Base-by-base conservation (phyloP, 169 alveolate genomes). In the Cyclospora cayetanensis region DNA sequence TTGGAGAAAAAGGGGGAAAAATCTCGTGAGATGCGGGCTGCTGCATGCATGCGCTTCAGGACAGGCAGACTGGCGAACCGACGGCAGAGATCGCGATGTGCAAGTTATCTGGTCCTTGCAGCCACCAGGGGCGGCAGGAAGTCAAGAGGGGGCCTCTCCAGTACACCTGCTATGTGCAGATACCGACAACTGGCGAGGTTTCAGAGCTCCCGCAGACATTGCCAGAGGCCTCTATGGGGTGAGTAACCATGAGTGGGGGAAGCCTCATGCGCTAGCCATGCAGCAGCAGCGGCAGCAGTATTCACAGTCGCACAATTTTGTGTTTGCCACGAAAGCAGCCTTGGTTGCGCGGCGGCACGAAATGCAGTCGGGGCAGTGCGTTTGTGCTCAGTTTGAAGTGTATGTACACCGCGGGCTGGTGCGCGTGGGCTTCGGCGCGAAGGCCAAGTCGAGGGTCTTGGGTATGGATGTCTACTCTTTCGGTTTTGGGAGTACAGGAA, bases 401-500 rank as follows among this genome's bases (percentile, higher is more conserved):
- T 46, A 46, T 41, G 63, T 76, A 25, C 27, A 50, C 63, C 65
- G 52, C 7, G 92, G 92, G 52, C 46, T 84, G 52, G 29, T 29
- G 43, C 77, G 94, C 34, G 84, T 72, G n/a, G 94, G 94, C 42
- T 83, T 76, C 82, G 86, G 82, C 50, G 63, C 90, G 29, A 27
- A 41, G 25, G n/a, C 37, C 35, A 66, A 88, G 22, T 46, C 22
- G 37, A 66, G 52, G 31, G 92, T 70, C 41, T 4, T 91, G 60
- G 94, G 94, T 65, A 18, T 5, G 31, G 94, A 91, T 50, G 83
- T 39, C 65, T 35, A 70, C 5, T 72, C 94, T 52, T 94, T 84
- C 52, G 95, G 95, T 9, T 94, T 37, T 34, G 95, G 95, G 42
- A 83, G 93, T 15, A 94, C 95, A 2, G 95, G 95, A 1, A 94